Evolutionary conservation across 495 filamentous ascomycete species (phyloP).

Genomic region (Penicillium herquei): DNA sequence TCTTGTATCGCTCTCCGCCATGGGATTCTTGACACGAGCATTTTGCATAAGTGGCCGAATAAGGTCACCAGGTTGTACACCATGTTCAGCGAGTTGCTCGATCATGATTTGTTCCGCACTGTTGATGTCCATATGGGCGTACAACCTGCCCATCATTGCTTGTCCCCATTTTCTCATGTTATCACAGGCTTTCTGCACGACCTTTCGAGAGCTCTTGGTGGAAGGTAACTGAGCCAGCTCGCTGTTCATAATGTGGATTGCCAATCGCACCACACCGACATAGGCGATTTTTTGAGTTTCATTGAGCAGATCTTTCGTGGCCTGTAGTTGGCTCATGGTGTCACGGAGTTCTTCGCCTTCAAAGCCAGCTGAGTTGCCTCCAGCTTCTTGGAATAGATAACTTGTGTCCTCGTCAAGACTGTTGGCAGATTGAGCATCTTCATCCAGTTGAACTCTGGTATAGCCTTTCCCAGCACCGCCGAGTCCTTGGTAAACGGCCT

Average conservation of each 20-base stretch:
- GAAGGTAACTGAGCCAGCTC: slow-evolving; percentile 58
- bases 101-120: slow-evolving; percentile 95
- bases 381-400: slow-evolving; percentile 80
- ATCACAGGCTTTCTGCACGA: slow-evolving; percentile 65
- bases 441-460: slow-evolving; percentile 87
- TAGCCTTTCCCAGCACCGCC: slow-evolving; percentile 94
- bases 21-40: slow-evolving; percentile 88
- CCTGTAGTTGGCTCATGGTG: slow-evolving; percentile 84
- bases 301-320: slow-evolving; percentile 92
- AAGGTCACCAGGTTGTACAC: slow-evolving; percentile 79
- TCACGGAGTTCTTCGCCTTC: slow-evolving; percentile 83
- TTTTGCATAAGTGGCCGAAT: slow-evolving; percentile 89
- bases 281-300: slow-evolving; percentile 97
- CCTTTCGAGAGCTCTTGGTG: slow-evolving; percentile 61
- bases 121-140: slow-evolving; percentile 94
- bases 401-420: slow-evolving; percentile 97
- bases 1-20: slow-evolving; percentile 52
- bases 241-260: slow-evolving; percentile 72
- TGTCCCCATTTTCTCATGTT: slow-evolving; percentile 93
- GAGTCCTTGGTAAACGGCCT: slow-evolving; percentile 67
- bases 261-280: slow-evolving; percentile 80
- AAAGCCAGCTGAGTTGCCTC: slow-evolving; percentile 57
- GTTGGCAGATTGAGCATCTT: slow-evolving; percentile 88
- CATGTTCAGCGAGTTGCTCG: slow-evolving; percentile 91
- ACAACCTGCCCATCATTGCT: slow-evolving; percentile 92